Conservation (phyloP, 225 moss, liverwort and hornwort genomes). For the Neckera pumila region DNA sequence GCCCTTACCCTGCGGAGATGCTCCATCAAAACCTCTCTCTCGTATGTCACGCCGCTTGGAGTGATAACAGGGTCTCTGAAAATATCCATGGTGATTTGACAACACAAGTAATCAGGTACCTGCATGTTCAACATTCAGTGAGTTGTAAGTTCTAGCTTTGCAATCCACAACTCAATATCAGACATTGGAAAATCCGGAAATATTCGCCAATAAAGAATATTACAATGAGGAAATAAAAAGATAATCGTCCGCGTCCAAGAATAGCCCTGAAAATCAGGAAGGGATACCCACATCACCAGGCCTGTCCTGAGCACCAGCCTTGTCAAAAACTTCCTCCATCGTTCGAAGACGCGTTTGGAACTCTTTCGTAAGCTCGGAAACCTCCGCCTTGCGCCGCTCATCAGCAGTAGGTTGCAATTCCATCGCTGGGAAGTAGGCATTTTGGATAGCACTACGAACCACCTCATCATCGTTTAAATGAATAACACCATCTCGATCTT, state of each 20-base stretch:
- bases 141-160: neutral
- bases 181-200: neutral
- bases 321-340: slow-evolving; percentile 50
- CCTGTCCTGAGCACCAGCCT: slow-evolving; percentile 46
- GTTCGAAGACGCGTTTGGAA: slow-evolving; percentile 37
- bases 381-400: slow-evolving; percentile 37
- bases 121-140: slow-evolving; percentile 20
- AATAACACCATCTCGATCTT: slow-evolving; percentile 9
- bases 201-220: neutral
- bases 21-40: slow-evolving; percentile 74
- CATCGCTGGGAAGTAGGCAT: slow-evolving; percentile 29
- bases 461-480: slow-evolving; percentile 13
- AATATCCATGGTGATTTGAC: slow-evolving; percentile 91
- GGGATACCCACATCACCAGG: slow-evolving; percentile 32
- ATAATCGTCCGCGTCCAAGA: neutral
- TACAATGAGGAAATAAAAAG: neutral
- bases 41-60: slow-evolving; percentile 86
- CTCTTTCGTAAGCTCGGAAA: slow-evolving; percentile 28
- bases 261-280: neutral
- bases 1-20: slow-evolving; percentile 66
- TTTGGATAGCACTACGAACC: slow-evolving; percentile 13
- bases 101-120: slow-evolving; percentile 88
- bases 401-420: slow-evolving; percentile 20
- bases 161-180: neutral
- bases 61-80: slow-evolving; percentile 93